Percentiles rank a stretch among this genome's conserved stretches.
phyloP scores from a whole-genome alignment of 2,329 filamentous ascomycete species.

The Colletotrichum orchidophilum region DNA sequence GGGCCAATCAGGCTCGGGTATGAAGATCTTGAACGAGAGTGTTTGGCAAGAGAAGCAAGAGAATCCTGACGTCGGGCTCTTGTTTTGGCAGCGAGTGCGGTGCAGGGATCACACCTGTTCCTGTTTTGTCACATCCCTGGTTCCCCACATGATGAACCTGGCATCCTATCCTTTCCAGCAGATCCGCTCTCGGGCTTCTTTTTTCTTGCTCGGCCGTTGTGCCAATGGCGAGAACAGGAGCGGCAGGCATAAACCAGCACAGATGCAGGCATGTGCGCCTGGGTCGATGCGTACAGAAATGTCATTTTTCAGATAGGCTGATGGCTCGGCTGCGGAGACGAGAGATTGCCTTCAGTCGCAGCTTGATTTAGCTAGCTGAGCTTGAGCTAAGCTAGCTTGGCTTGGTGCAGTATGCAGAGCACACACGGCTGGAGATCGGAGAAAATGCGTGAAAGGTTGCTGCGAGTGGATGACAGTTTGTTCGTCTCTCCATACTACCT shows the following conservation, averaged over 20 bases:
- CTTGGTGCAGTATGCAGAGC: constrained; percentile 10
- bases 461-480: constrained; percentile 2
- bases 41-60: constrained; percentile 43
- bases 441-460: constrained; percentile 2
- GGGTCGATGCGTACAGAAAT: constrained; percentile 1
- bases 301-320: constrained; percentile 19
- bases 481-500: neutral
- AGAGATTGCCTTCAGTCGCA: constrained; percentile 10
- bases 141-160: constrained; percentile 38
- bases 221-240: constrained; percentile 22
- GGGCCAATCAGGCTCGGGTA: constrained; percentile 38
- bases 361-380: constrained; percentile 13
- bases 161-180: constrained; percentile 33
- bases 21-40: constrained; percentile 45
- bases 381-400: constrained; percentile 2
- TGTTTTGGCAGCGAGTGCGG: constrained; percentile 38
- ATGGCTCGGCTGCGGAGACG: constrained; percentile 6
- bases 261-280: constrained; percentile 14
- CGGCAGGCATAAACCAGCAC: constrained; percentile 29
- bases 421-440: constrained; percentile 14
- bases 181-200: constrained; percentile 37
- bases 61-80: constrained; percentile 40
- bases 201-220: constrained; percentile 14
- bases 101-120: constrained; percentile 37
- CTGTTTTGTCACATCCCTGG: constrained; percentile 38